phyloP scores from a whole-genome alignment of 805 yeast genomes.

The Candida silvicultrix region DNA sequence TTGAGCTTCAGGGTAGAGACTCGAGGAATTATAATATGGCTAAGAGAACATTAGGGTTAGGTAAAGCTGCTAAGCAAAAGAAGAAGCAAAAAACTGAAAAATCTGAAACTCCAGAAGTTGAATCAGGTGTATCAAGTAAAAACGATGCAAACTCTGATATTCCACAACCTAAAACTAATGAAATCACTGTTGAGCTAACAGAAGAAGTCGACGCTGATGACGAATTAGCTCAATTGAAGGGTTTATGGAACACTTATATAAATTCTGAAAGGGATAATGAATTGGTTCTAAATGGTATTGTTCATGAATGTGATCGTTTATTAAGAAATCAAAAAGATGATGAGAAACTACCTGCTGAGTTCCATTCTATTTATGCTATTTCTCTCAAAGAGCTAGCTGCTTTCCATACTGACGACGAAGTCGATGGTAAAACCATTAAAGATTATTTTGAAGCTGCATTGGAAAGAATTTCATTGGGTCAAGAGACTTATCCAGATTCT shows the following conservation, averaged over 20 bases:
- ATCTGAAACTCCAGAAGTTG: slow-evolving; percentile 14
- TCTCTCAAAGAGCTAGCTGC: slow-evolving; percentile 61
- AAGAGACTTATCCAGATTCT: slow-evolving; percentile 40
- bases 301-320: slow-evolving; percentile 88
- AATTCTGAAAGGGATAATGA: slow-evolving; percentile 54
- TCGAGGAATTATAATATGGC: slow-evolving; percentile 28
- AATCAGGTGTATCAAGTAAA: slow-evolving; percentile 7
- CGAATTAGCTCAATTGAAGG: slow-evolving; percentile 70
- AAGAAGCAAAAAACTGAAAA: slow-evolving; percentile 34
- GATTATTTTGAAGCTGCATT: slow-evolving; percentile 66
- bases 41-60: slow-evolving; percentile 62
- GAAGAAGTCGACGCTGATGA: slow-evolving; percentile 71
- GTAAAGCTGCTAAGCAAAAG: slow-evolving; percentile 46
- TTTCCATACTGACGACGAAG: slow-evolving; percentile 42
- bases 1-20: too few relatives aligned
- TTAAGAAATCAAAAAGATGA: slow-evolving; percentile 36
- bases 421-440: slow-evolving; percentile 30
- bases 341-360: slow-evolving; percentile 37
- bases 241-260: slow-evolving; percentile 62
- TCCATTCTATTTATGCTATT: slow-evolving; percentile 69
- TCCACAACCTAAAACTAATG: slow-evolving; percentile 25
- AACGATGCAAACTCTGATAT: slow-evolving; percentile 4
- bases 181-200: slow-evolving; percentile 60
- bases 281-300: slow-evolving; percentile 67
- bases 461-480: slow-evolving; percentile 61